phyloP scores from a whole-genome alignment of 345 rosid species.

The Linum usitatissimum region DNA sequence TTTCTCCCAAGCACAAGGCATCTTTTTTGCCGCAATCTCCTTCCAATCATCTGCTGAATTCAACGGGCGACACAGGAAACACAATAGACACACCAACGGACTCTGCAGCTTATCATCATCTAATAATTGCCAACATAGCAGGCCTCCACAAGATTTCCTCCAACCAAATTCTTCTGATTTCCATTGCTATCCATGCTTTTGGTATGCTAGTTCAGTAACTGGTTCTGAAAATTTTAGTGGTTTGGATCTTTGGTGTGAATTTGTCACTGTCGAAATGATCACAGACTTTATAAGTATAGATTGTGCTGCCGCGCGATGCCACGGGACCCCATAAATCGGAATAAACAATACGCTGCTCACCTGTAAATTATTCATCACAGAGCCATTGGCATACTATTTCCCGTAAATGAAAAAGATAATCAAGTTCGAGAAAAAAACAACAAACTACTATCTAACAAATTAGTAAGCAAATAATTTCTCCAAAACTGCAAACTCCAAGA shows the following conservation, averaged over 20 bases:
- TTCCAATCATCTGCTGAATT: not conserved
- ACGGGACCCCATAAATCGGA: too few relatives aligned
- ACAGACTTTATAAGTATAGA: not conserved
- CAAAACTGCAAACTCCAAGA: too few relatives aligned
- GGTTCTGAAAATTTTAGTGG: not conserved
- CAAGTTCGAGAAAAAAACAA: too few relatives aligned
- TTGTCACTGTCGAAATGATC: not conserved
- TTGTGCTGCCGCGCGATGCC: too few relatives aligned
- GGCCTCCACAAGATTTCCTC: not conserved
- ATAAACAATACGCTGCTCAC: too few relatives aligned
- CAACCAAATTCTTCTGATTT: not conserved
- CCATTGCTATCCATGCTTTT: not conserved
- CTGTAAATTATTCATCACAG: too few relatives aligned
- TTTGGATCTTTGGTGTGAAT: too few relatives aligned
- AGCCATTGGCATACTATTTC: too few relatives aligned
- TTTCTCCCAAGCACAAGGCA: not conserved
- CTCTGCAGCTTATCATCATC: not conserved
- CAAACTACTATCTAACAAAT: too few relatives aligned
- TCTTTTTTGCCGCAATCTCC: not conserved
- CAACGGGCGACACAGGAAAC: not conserved
- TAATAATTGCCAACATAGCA: not conserved
- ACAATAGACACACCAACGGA: not conserved
- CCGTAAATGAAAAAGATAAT: too few relatives aligned
- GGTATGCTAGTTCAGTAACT: too few relatives aligned
- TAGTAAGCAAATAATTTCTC: too few relatives aligned